Base-by-base conservation (phyloP, 192 early-diverging fungal genomes). In the Jimgerdemannia flammicorona region DNA sequence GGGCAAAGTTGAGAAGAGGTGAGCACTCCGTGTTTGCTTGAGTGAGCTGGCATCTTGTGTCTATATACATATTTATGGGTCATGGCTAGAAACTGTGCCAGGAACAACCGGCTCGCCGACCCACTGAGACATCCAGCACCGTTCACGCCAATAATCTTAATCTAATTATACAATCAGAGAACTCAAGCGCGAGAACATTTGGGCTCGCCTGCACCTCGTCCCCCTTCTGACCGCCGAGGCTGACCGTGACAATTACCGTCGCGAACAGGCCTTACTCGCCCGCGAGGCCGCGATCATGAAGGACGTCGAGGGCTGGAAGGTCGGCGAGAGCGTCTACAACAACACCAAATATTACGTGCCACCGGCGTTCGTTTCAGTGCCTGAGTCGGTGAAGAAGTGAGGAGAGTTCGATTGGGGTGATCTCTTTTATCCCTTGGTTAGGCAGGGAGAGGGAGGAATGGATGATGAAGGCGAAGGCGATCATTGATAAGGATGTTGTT, bases 221-320 rank as follows among this genome's bases (percentile, higher is more conserved):
- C 98, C 98, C 3, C 73, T 97, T 74, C 88, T 98, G 42, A 92
- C 95, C 78, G 96, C 98, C 54, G 98, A 99, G 86, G 86, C 90
- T 4, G 98, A 99, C 82, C 90, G 98, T 20, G 96, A 98, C 80
- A 83, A 87, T 29, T 93, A 95, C 81, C 89, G 96, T 70, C 88
- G 96, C n/a, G 84, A 91, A 66, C 81, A 86, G 44, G 93, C 95
- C 14, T 84, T 91, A 39, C 85, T 88, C 29, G 85, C 85, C 39
- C 87, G 92, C 20, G 96, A 98, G 80, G 86, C 87, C 18, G 91
- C 89, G 74, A 91, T 94, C 67, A 99, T 98, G 96, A 90, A 94
- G 85, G 86, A 93, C 65, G 90, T 93, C 44, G 84, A 89, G 41
- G 89, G 90, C 72, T 93, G 91, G 91, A 87, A 89, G 86, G 84